Base-by-base conservation (phyloP, 1,284 basidiomycete genomes). In the Coniferiporia sulphurascens region DNA sequence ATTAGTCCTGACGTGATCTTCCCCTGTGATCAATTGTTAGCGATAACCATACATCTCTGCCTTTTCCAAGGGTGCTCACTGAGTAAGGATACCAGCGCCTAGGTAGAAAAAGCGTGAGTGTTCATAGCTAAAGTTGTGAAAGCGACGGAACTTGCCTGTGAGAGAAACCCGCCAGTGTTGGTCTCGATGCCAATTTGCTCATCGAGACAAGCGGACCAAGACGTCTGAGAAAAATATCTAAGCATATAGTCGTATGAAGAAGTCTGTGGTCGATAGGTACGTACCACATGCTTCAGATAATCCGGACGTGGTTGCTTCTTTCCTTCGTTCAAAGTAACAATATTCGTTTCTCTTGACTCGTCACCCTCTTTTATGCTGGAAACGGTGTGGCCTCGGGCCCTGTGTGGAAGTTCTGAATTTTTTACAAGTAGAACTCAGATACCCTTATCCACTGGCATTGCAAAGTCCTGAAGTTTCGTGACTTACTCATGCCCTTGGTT, bases 161-260 rank as follows among this genome's bases (percentile, higher is more conserved):
- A 56, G 4, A 62, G 54, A n/a, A 62, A 50, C 5, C 61, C 61
- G 1, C 61, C 61, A 5, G 43, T n/a, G 2, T 9, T 6, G 22
- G 35, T 45, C n/a, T 62, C 61, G 19, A 62, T 49, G 4, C 56
- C 61, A 6, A 62, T 35, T 38, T 62, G 57, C 21, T 43, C 44
- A 43, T 62, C 61, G 38, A 52, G 36, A 38, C 61, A 62, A 21
- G 61, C 61, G 8, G 61, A 62, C 61, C 61, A 62, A n/a, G 56
- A 59, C 10, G 56, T 56, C 61, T 62, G n/a, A n/a, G 17, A 35
- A 4, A n/a, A 35, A 21, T 7, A n/a, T 36, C 34, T 27, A 43
- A 22, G 36, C 15, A n/a, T 34, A 36, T 58, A 32, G 27, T 27
- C n/a, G 13, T 32, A 45, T 17, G 21, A 9, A 44, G 32, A 3